These are phyloP conservation scores for Lepiota subincarnata DNA, from an alignment of 768 basidiomycete species.

Conservation along the genomic window DNA sequence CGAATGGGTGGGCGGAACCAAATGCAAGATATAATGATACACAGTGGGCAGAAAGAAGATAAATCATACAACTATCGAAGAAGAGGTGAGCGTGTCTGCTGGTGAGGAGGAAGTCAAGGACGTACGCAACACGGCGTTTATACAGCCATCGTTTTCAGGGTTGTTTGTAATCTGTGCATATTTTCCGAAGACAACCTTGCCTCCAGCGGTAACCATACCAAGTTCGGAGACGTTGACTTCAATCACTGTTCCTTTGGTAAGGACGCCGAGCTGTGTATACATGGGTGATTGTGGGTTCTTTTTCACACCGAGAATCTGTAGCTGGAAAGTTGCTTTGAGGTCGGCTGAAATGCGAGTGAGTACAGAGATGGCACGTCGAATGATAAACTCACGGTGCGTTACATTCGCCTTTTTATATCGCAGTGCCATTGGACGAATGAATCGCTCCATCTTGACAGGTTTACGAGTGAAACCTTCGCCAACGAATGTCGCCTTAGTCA, in stretches of 20 bases:
- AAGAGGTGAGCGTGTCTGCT: not conserved
- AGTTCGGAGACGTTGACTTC: slow-evolving; percentile 99
- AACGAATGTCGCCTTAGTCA: slow-evolving; percentile 98
- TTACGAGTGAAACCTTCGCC: slow-evolving; percentile 97
- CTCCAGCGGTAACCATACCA: slow-evolving; percentile 95
- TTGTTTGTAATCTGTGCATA: slow-evolving; percentile 94
- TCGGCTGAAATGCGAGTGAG: slow-evolving; percentile 57
- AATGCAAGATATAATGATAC: not conserved
- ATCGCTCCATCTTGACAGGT: slow-evolving; percentile 98
- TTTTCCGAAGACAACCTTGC: slow-evolving; percentile 91
- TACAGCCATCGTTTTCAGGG: slow-evolving; percentile 94
- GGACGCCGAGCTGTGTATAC: slow-evolving; percentile 93
- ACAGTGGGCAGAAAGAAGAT: not conserved
- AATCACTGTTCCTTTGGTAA: slow-evolving; percentile 97
- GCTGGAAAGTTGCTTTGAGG: slow-evolving; percentile 96
- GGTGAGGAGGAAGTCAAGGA: slow-evolving; percentile 16
- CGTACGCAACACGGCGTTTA: slow-evolving; percentile 90
- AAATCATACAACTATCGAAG: slow-evolving; percentile 24
- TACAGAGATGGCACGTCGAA: not conserved
- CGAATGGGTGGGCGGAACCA: no score
- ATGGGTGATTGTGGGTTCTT: slow-evolving; percentile 99
- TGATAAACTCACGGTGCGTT: slow-evolving; percentile 78
- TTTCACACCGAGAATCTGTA: slow-evolving; percentile 96
- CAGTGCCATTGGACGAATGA: slow-evolving; percentile 95
- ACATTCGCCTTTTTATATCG: slow-evolving; percentile 99